A percentile compares a stretch with the other conserved stretches of the same genome.
These are phyloP conservation scores for Colletotrichum sp. DNA, from an alignment of 2,329 filamentous ascomycete species.

Conservation along the genomic window DNA sequence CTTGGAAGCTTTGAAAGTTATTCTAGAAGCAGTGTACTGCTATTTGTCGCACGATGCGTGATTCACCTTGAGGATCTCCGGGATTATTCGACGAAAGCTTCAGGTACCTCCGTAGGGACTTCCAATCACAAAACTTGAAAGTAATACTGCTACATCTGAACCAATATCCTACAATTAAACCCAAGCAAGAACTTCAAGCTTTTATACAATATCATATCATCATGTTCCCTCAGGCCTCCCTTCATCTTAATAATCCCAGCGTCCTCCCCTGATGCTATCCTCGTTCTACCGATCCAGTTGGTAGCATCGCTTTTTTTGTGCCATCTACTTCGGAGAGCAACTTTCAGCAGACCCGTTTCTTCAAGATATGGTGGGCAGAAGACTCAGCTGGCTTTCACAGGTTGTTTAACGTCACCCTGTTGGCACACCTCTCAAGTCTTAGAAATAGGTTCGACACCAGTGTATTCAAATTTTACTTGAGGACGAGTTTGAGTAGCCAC, in stretches of 20 bases:
- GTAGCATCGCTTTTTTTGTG: neutral
- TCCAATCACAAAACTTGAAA: neutral
- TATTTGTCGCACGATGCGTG: neutral
- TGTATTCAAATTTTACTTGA: neutral
- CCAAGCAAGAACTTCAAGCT: neutral
- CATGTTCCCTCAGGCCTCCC: neutral
- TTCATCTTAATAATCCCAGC: neutral
- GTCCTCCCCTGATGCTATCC: neutral
- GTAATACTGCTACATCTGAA: neutral
- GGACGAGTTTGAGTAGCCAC: neutral
- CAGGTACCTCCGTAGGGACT: neutral
- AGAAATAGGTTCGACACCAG: neutral
- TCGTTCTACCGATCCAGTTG: neutral
- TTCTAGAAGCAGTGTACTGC: neutral
- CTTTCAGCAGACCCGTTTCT: neutral
- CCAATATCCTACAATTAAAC: neutral
- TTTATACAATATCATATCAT: neutral
- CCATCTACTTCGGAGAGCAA: neutral
- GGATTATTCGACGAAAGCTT: neutral
- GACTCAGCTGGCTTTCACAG: neutral
- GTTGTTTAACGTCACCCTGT: neutral
- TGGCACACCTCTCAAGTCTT: neutral
- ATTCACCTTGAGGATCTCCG: neutral
- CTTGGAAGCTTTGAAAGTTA: neutral
- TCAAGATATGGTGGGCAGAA: neutral